A percentile compares a stretch with the other conserved stretches of the same genome.
These are phyloP conservation scores for Scolecobasidium constrictum DNA, from an alignment of 2,329 filamentous ascomycete species.

Conservation along the genomic window DNA sequence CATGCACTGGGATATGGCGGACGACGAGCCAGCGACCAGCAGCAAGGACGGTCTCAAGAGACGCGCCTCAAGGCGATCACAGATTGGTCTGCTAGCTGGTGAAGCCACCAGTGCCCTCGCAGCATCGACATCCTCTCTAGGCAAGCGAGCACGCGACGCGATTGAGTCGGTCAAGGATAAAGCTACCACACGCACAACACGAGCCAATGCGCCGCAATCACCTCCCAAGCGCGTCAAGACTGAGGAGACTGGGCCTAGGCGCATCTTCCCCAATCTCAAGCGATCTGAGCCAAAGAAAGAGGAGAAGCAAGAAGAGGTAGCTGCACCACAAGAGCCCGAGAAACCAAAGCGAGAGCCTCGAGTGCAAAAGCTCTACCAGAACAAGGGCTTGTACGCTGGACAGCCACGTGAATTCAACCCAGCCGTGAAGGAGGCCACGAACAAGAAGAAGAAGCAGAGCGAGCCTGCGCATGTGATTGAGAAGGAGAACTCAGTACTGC, in stretches of 20 bases:
- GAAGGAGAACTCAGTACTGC: conserved; percentile 7
- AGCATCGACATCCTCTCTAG: neutral
- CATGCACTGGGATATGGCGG: conserved; percentile 17
- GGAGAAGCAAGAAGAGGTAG: neutral
- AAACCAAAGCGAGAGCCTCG: conserved; percentile 21
- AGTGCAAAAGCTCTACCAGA: conserved; percentile 63
- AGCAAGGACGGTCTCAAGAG: neutral
- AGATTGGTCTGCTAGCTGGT: neutral
- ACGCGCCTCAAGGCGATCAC: neutral
- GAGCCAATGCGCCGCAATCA: neutral
- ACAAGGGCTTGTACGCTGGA: conserved; percentile 77
- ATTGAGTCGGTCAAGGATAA: conserved; percentile 5
- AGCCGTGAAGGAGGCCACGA: neutral
- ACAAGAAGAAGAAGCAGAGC: conserved; percentile 2
- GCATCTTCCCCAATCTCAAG: conserved; percentile 4
- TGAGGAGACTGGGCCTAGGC: neutral
- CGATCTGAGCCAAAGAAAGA: neutral
- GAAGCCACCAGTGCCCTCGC: neutral
- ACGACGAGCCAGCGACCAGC: conserved; percentile 14
- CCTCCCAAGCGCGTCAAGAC: neutral
- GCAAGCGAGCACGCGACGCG: conserved; percentile 5
- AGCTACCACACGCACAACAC: neutral
- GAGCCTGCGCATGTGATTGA: conserved; percentile 2
- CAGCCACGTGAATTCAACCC: conserved; percentile 47
- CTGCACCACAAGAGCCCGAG: conserved; percentile 8